Percentiles rank a stretch among this genome's conserved stretches.
Evolutionary conservation across 2,329 filamentous ascomycete genomes (phyloP).

Genomic region (Colletotrichum magnum): DNA sequence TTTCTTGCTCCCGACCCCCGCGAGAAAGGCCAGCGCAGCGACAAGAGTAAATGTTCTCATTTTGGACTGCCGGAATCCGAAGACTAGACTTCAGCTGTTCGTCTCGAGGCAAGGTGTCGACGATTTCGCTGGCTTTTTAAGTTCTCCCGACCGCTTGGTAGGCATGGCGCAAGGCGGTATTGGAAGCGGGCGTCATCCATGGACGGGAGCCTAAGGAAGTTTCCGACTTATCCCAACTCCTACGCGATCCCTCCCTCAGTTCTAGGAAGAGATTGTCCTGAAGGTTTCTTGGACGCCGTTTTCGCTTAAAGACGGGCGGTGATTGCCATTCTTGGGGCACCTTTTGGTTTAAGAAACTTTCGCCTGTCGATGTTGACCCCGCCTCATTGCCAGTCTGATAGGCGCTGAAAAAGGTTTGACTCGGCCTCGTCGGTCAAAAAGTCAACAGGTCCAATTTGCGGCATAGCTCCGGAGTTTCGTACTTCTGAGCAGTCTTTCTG

Average conservation of each 20-base stretch:
- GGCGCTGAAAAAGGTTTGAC: too few species aligned
- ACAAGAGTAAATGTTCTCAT: neutral
- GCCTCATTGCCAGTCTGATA: neutral
- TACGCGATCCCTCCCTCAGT: neutral
- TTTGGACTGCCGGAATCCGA: neutral
- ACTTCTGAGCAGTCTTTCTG: too few species aligned
- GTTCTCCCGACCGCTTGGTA: neutral
- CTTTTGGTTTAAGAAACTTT: neutral
- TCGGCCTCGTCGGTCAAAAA: too few species aligned
- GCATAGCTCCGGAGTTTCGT: too few species aligned
- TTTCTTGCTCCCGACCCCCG: neutral
- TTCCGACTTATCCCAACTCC: neutral
- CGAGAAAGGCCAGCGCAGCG: neutral
- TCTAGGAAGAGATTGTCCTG: neutral
- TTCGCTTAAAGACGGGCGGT: neutral
- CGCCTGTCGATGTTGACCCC: neutral
- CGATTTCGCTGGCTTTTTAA: neutral
- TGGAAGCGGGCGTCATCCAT: neutral
- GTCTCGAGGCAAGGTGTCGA: neutral
- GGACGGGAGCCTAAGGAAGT: neutral
- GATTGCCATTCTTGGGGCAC: slow-evolving; percentile 8
- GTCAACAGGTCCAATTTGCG: too few species aligned
- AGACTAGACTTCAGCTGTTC: neutral
- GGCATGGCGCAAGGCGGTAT: too few species aligned
- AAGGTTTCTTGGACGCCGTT: neutral